These are phyloP conservation scores for Pouteria campechiana DNA, from an alignment of 179 eudicot species.

Conservation along the genomic window DNA sequence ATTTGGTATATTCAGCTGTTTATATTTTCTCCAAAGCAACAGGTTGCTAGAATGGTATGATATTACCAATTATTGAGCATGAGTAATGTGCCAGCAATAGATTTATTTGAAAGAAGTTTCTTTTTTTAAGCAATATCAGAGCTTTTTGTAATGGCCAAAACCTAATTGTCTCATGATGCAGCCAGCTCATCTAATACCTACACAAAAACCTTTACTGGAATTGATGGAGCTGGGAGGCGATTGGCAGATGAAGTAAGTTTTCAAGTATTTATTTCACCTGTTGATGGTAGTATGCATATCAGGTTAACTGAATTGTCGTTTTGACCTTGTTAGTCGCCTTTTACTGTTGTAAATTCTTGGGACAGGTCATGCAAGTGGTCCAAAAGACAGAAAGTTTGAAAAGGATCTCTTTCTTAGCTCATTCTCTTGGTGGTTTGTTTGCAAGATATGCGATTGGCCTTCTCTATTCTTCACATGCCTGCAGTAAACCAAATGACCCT, in stretches of 20 bases:
- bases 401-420: slow-evolving; percentile 90
- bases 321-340: not conserved
- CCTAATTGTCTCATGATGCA: no score
- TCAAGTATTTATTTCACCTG: not conserved
- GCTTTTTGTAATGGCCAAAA: no score
- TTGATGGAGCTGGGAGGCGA: slow-evolving; percentile 92
- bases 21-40: not conserved
- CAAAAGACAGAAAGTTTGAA: slow-evolving; percentile 57
- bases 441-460: slow-evolving; percentile 78
- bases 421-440: slow-evolving; percentile 97
- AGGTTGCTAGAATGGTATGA: no score
- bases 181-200: slow-evolving; percentile 89
- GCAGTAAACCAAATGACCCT: no score
- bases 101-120: no score
- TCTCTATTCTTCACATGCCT: slow-evolving; percentile 36
- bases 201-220: slow-evolving; percentile 80
- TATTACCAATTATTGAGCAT: no score
- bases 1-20: not conserved
- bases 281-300: not conserved
- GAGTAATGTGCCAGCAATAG: no score
- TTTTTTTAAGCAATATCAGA: no score
- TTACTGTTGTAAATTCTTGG: slow-evolving; percentile 2
- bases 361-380: slow-evolving; percentile 74
- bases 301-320: not conserved
- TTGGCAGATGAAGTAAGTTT: slow-evolving; percentile 89